Conservation (phyloP, 139 green algal species). For the Chlorella sp. region DNA sequence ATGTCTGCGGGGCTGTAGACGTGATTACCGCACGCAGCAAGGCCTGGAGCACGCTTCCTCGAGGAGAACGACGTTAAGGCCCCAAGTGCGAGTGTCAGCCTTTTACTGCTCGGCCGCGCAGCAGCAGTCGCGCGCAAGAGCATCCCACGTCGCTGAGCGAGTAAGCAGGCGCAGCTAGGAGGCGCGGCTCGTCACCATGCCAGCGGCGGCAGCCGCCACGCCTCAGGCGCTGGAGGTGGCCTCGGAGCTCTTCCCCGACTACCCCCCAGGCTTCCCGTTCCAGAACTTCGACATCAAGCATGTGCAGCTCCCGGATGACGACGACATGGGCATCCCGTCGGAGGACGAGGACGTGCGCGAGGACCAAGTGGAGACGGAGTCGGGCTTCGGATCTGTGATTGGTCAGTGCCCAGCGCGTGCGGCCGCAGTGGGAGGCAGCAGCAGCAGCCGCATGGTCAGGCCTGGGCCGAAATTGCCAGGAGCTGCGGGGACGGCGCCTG, state of each 20-base stretch:
- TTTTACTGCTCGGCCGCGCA: no score
- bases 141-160: no score
- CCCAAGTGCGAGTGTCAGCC: no score
- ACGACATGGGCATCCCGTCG: constrained; percentile 83
- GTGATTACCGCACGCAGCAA: no score
- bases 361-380: constrained; percentile 79
- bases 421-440: no score
- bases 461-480: neutral
- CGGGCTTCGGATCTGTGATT: constrained; percentile 90
- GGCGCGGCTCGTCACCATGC: neutral
- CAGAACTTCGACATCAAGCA: constrained; percentile 72
- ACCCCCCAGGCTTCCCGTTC: constrained; percentile 79
- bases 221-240: constrained; percentile 17
- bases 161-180: neutral
- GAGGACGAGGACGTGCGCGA: constrained; percentile 84
- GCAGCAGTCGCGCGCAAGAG: no score
- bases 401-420: constrained; percentile 46
- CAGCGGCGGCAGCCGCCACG: neutral
- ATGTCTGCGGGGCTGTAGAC: no score
- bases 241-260: constrained; percentile 35
- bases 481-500: neutral
- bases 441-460: neutral
- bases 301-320: constrained; percentile 79
- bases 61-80: no score
- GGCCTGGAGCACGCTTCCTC: no score